These are phyloP conservation scores for Entophlyctis luteolus DNA, from an alignment of 192 early-diverging fungal genomes.

Conservation along the genomic window DNA sequence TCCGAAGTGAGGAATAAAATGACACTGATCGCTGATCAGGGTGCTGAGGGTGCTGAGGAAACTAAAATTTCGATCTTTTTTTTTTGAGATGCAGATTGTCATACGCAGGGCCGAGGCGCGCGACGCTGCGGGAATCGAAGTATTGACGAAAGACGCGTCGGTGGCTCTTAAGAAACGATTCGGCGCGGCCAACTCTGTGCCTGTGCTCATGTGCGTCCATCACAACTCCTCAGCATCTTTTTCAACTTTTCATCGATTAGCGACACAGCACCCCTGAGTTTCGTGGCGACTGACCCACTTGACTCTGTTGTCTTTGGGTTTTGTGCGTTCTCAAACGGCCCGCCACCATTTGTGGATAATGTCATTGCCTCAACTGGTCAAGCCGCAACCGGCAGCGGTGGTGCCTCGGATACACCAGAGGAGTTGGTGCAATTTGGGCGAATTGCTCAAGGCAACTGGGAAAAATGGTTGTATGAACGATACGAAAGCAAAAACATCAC, in stretches of 20 bases:
- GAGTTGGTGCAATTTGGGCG: constrained; percentile 2
- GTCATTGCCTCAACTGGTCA: not conserved
- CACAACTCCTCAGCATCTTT: not conserved
- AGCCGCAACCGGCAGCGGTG: too few species aligned
- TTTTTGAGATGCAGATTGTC: constrained; percentile 10
- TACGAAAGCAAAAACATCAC: constrained; percentile 41
- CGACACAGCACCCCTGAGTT: constrained; percentile 31
- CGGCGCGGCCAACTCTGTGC: constrained; percentile 34
- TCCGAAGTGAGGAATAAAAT: too few species aligned
- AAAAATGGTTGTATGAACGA: constrained; percentile 29
- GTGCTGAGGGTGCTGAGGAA: not conserved
- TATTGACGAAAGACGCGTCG: constrained; percentile 30
- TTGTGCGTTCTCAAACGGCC: constrained; percentile 34
- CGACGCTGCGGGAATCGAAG: constrained; percentile 32
- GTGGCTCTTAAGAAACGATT: constrained; percentile 30
- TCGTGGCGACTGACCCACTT: constrained; percentile 32
- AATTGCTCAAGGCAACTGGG: constrained; percentile 33
- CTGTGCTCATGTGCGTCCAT: constrained; percentile 33
- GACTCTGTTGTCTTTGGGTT: constrained; percentile 34
- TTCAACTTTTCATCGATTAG: constrained; percentile 4
- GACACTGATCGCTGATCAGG: not conserved
- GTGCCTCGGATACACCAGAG: not conserved
- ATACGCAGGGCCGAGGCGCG: constrained; percentile 36
- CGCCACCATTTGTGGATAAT: constrained; percentile 32
- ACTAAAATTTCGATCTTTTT: not conserved